A percentile compares a stretch with the other conserved stretches of the same genome.
These are phyloP conservation scores for Spencermartinsiella europaea DNA, from an alignment of 805 yeast species.

Conservation along the genomic window DNA sequence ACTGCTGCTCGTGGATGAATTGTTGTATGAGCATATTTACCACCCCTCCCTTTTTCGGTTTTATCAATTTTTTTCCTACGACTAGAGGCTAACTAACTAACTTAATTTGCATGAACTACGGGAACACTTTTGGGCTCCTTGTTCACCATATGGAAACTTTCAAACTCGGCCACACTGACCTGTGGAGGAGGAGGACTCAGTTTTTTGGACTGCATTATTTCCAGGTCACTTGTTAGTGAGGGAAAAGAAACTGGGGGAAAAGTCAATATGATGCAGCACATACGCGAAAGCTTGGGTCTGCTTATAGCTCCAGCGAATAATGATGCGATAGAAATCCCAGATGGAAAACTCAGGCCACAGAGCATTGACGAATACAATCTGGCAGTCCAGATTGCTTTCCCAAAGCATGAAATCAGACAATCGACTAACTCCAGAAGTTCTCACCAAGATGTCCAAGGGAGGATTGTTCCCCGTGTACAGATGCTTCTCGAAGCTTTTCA, in stretches of 20 bases:
- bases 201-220: slow-evolving; percentile 7
- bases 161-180: not conserved
- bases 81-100: too few species aligned
- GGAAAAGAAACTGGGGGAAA: not conserved
- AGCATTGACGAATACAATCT: slow-evolving; percentile 66
- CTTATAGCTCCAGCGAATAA: slow-evolving; percentile 60
- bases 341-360: slow-evolving; percentile 91
- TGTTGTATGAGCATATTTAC: too few species aligned
- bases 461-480: slow-evolving; percentile 69
- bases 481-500: slow-evolving; percentile 45
- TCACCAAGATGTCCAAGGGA: slow-evolving; percentile 74
- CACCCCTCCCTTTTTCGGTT: too few species aligned
- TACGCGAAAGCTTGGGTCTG: slow-evolving; percentile 13
- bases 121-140: not conserved
- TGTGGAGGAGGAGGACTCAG: not conserved
- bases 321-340: slow-evolving; percentile 61
- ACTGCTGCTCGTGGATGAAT: too few species aligned
- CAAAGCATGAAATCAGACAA: slow-evolving; percentile 87
- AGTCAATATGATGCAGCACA: not conserved
- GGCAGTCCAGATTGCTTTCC: slow-evolving; percentile 61
- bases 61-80: too few species aligned
- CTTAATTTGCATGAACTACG: too few species aligned
- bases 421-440: slow-evolving; percentile 85
- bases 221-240: slow-evolving; percentile 3
- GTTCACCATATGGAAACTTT: not conserved